These are phyloP conservation scores for Paracorniculantispora psalliotae DNA, from an alignment of 2,329 filamentous ascomycete genomes.

Conservation along the genomic window DNA sequence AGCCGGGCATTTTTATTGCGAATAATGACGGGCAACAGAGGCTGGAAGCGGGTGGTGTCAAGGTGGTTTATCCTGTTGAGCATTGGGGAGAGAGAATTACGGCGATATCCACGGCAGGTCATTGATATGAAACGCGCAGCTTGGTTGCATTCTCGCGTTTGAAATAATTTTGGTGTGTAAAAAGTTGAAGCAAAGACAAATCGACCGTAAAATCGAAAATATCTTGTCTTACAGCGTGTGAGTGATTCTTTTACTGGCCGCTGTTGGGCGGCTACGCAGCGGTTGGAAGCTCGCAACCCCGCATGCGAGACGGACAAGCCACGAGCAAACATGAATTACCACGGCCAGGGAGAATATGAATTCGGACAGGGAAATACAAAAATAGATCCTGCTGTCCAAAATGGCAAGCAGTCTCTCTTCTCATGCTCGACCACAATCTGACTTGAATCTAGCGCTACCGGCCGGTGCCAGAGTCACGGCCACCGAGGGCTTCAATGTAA, in stretches of 20 bases:
- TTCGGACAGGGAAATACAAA: slow-evolving; percentile 19
- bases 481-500: slow-evolving; percentile 14
- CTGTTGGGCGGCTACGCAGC: too few species aligned
- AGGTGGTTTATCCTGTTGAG: slow-evolving; percentile 31
- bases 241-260: too few species aligned
- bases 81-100: slow-evolving; percentile 47
- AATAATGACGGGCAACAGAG: slow-evolving; percentile 26
- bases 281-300: neutral
- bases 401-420: too few species aligned
- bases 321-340: slow-evolving; percentile 20
- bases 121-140: too few species aligned
- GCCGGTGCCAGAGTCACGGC: neutral
- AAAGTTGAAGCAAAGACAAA: too few species aligned
- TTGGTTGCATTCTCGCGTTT: too few species aligned
- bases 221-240: too few species aligned
- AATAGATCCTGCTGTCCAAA: slow-evolving; percentile 23
- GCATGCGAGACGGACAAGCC: neutral
- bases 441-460: neutral
- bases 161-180: too few species aligned
- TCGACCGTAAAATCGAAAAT: too few species aligned
- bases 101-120: slow-evolving; percentile 57
- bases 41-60: slow-evolving; percentile 22
- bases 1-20: slow-evolving; percentile 33
- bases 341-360: slow-evolving; percentile 18
- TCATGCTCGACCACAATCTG: too few species aligned